These are phyloP conservation scores for Acacia pycnantha DNA, from an alignment of 331 rosid species.

Conservation along the genomic window DNA sequence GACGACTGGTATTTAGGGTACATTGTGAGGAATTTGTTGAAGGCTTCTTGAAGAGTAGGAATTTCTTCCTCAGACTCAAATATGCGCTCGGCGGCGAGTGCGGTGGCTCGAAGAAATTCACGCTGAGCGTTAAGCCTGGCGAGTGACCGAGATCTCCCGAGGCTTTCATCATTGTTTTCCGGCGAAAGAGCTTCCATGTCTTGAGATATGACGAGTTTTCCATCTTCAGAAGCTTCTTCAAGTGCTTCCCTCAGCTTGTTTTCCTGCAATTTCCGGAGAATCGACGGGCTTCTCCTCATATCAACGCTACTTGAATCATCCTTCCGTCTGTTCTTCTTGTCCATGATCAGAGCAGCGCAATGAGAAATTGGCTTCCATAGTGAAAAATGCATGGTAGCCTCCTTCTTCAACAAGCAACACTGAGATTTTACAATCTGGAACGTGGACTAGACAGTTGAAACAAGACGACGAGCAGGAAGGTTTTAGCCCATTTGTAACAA, in stretches of 20 bases:
- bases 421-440: slow-evolving; percentile 2
- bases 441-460: slow-evolving; percentile 11
- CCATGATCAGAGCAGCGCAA: slow-evolving; percentile 88
- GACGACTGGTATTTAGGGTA: slow-evolving; percentile 83
- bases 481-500: slow-evolving; percentile 48
- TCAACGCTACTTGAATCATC: slow-evolving; percentile 49
- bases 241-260: slow-evolving; percentile 95
- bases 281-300: slow-evolving; percentile 52
- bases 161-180: slow-evolving; percentile 54
- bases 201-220: slow-evolving; percentile 71
- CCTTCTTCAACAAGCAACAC: slow-evolving; percentile 26
- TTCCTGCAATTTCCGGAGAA: slow-evolving; percentile 81
- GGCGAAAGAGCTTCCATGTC: slow-evolving; percentile 65
- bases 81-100: slow-evolving; percentile 83
- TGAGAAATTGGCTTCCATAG: slow-evolving; percentile 94
- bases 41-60: slow-evolving; percentile 63
- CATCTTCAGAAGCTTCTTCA: slow-evolving; percentile 97
- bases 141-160: slow-evolving; percentile 81
- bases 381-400: slow-evolving; percentile 69
- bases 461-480: slow-evolving; percentile 15
- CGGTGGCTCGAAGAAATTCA: slow-evolving; percentile 86
- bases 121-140: slow-evolving; percentile 91
- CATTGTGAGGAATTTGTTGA: slow-evolving; percentile 83
- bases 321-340: slow-evolving; percentile 77
- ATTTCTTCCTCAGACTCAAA: slow-evolving; percentile 68